Evolutionary conservation across 805 yeast genomes (phyloP), one percentile per base, ranked within the genome.

Genomic region (Wickerhamomyces chaumierensis): DNA sequence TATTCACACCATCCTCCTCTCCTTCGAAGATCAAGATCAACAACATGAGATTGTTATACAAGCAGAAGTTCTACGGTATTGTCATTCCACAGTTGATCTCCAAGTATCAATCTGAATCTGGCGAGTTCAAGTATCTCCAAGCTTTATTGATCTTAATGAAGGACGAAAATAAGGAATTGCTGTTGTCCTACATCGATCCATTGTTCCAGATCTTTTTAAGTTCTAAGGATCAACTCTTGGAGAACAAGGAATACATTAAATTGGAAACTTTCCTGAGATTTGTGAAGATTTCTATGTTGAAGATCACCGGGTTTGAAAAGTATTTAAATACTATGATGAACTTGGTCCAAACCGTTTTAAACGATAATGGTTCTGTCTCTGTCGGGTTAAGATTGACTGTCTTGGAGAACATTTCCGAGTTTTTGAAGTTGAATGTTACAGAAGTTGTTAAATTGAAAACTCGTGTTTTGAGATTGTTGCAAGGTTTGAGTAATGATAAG

Each of bases 51-150:
- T 57, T 72, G 34, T 65, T 92, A 18, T 85, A 81, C 66, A 86
- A 86, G 53, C 98, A 92, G 52, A 78, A 78, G 45, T 67, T 84
- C 19, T 85, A 86, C 53, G 73, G 75, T 42, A 60, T 66, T 8
- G 61, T 76, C 1, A 65, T 85, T 5, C 81, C 82, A 0, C 57
- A 55, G 23, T 54, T 86, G 25, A 72, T 81, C 7, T 53, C 58
- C 0, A 68, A 67, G 3, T 77, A 71, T 53, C 57, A 60, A 5
- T n/a, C n/a, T n/a, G 8, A 9, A 23, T 47, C 42, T 1, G 23
- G 39, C n/a, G 31, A 28, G 7, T 28, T 13, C 31, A 28, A 28
- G 13, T 28, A 28, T 13, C 13, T 28, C 7, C n/a, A 28, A 28
- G 7, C 31, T 8, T 28, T 28, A 13, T 28, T 28, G 16, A 28